Percentiles rank a stretch among this genome's conserved stretches.
Conservation (phyloP, 1,284 basidiomycete genomes). For the Veloboletus limbatus region DNA sequence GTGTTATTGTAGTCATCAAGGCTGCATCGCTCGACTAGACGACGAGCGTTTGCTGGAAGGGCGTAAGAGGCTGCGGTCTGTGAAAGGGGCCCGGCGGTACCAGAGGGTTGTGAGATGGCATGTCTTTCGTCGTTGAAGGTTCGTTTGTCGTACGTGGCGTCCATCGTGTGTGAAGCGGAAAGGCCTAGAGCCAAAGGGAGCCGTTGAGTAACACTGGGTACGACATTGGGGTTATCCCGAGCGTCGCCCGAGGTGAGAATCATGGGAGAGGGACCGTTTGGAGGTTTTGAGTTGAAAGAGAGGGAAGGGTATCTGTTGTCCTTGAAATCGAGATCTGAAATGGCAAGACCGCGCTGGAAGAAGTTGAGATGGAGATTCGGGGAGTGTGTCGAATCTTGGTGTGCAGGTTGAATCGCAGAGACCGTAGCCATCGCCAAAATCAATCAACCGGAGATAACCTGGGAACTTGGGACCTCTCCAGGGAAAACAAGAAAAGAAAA, state of each 20-base stretch:
- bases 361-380: constrained; percentile 36
- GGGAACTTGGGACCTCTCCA: constrained; percentile 14
- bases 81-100: constrained; percentile 33
- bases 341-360: constrained; percentile 52
- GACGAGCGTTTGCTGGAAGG: constrained; percentile 39
- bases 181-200: constrained; percentile 8
- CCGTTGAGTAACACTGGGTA: constrained; percentile 15
- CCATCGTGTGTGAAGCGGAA: constrained; percentile 14
- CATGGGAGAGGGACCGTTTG: constrained; percentile 31
- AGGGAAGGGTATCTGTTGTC: constrained; percentile 60
- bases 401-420: constrained; percentile 40
- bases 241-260: constrained; percentile 23
- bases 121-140: constrained; percentile 24
- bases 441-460: constrained; percentile 21
- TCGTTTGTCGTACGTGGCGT: constrained; percentile 23
- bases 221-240: constrained; percentile 16
- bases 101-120: constrained; percentile 20
- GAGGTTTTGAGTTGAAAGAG: constrained; percentile 27
- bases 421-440: constrained; percentile 46
- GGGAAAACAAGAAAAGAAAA: constrained; percentile 12
- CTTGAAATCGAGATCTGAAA: constrained; percentile 56
- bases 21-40: constrained; percentile 49
- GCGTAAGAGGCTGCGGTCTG: constrained; percentile 40
- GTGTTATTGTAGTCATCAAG: constrained; percentile 40
- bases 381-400: constrained; percentile 38